phyloP scores from a whole-genome alignment of 2,329 filamentous ascomycete genomes.

The Colletotrichum graminicola region DNA sequence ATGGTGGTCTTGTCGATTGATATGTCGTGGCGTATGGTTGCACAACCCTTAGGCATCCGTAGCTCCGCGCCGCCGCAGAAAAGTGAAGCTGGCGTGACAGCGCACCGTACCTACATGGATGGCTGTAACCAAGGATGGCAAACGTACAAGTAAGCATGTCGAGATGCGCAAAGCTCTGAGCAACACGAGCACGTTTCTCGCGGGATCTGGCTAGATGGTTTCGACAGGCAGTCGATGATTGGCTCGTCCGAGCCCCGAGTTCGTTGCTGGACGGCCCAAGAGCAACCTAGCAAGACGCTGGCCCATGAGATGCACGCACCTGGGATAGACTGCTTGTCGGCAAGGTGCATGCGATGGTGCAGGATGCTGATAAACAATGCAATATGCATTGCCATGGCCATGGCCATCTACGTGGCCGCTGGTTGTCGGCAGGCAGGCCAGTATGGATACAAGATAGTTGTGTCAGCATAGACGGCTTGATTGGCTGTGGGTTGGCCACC shows the following conservation, averaged over 20 bases:
- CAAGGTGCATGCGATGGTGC: constrained; percentile 3
- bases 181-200: constrained; percentile 27
- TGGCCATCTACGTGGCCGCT: constrained; percentile 2
- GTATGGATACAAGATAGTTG: background rate
- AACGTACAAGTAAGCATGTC: constrained; percentile 19
- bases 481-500: background rate
- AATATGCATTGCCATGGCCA: constrained; percentile 5
- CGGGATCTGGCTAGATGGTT: constrained; percentile 18
- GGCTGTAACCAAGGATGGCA: constrained; percentile 18
- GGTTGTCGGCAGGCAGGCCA: background rate
- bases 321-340: background rate
- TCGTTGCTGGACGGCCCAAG: background rate
- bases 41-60: constrained; percentile 2
- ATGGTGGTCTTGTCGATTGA: background rate
- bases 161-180: constrained; percentile 18
- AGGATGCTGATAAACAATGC: background rate
- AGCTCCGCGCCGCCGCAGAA: constrained; percentile 9
- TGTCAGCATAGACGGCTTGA: background rate
- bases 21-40: constrained; percentile 16
- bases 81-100: constrained; percentile 31
- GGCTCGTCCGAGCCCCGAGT: constrained; percentile 3
- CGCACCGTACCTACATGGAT: constrained; percentile 20
- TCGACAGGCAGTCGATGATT: constrained; percentile 21
- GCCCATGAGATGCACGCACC: background rate
- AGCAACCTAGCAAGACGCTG: constrained; percentile 2